These are phyloP conservation scores for Colletotrichum sp. DNA, from an alignment of 2,329 filamentous ascomycete species.

Conservation along the genomic window DNA sequence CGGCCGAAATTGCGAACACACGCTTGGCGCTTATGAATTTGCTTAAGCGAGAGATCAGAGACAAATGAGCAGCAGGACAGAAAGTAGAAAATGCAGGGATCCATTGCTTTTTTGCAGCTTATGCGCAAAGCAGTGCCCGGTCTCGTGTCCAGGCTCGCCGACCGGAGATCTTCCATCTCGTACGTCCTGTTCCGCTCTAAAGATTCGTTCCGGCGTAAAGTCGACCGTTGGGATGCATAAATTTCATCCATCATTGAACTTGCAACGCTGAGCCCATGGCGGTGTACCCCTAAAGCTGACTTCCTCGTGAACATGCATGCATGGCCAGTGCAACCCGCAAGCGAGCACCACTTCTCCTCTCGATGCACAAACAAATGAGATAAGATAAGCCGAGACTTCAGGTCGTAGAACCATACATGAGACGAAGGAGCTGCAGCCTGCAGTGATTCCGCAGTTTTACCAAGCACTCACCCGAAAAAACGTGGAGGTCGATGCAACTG, in stretches of 20 bases:
- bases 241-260: background rate
- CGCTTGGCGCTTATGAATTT: background rate
- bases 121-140: background rate
- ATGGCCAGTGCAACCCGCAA: background rate
- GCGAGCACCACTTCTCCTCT: background rate
- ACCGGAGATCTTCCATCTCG: background rate
- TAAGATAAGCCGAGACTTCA: background rate
- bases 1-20: background rate
- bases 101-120: background rate
- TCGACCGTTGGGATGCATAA: background rate
- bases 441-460: background rate
- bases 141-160: background rate
- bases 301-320: background rate
- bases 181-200: background rate
- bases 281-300: background rate
- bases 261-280: background rate
- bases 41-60: background rate
- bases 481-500: background rate
- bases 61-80: background rate
- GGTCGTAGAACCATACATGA: background rate
- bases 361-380: background rate
- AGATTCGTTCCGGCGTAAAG: background rate
- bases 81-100: background rate
- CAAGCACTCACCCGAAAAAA: background rate
- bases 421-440: background rate